Conservation (phyloP, 1,284 basidiomycete genomes). For the Boletellus deceptivus region DNA sequence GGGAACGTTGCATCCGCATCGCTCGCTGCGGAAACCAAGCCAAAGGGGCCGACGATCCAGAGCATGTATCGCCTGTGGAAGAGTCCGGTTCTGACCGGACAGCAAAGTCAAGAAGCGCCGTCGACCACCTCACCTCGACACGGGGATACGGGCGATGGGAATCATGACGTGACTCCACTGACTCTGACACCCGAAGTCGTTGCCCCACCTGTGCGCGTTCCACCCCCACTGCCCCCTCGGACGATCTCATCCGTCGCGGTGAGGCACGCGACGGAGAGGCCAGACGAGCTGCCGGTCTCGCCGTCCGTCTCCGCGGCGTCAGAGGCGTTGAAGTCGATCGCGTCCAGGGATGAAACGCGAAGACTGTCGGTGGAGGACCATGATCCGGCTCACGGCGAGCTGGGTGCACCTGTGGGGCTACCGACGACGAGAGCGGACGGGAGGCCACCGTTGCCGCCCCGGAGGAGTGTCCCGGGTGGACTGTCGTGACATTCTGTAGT, state of each 20-base stretch:
- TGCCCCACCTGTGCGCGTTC: conserved; percentile 17
- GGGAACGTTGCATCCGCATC: conserved; percentile 62
- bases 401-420: not conserved
- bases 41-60: conserved; percentile 52
- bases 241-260: conserved; percentile 34
- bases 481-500: too few species aligned
- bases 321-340: conserved; percentile 55
- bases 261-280: conserved; percentile 31
- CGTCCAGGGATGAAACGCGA: conserved; percentile 41
- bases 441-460: conserved; percentile 39
- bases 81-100: conserved; percentile 39
- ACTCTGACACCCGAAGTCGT: conserved; percentile 18
- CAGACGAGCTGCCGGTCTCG: conserved; percentile 21
- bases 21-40: conserved; percentile 41
- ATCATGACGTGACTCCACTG: conserved; percentile 32
- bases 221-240: conserved; percentile 60
- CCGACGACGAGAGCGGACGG: conserved; percentile 11
- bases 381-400: conserved; percentile 4
- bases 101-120: conserved; percentile 25
- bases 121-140: conserved; percentile 14
- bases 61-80: conserved; percentile 71
- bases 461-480: conserved; percentile 13
- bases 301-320: conserved; percentile 42
- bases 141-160: conserved; percentile 27
- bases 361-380: conserved; percentile 26